Conservation (phyloP, 2,329 filamentous ascomycete genomes). For the Bipolaris cookei region DNA sequence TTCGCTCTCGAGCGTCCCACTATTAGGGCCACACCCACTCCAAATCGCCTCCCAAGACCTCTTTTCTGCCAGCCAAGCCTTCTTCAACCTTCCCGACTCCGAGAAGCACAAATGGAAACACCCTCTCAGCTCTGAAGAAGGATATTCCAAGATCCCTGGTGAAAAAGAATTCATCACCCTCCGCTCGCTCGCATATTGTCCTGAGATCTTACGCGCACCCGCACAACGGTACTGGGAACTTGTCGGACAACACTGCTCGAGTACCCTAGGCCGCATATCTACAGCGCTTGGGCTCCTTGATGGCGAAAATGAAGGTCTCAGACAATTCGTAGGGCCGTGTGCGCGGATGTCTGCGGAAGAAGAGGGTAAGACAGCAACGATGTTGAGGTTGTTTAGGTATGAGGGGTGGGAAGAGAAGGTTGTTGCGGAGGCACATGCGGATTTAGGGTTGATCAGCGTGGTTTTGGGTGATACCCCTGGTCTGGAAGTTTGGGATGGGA, state of each 20-base stretch:
- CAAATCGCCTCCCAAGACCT: constrained; percentile 39
- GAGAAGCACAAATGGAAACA: constrained; percentile 43
- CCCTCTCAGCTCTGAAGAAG: constrained; percentile 45
- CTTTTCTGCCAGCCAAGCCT: constrained; percentile 39
- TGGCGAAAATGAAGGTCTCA: constrained; percentile 23
- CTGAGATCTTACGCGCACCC: constrained; percentile 37
- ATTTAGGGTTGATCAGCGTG: constrained; percentile 44
- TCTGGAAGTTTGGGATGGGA: constrained; percentile 44
- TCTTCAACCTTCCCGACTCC: constrained; percentile 36
- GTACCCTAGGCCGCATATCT: constrained; percentile 33
- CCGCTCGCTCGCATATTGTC: constrained; percentile 40
- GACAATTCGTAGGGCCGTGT: constrained; percentile 38
- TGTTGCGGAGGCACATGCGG: constrained; percentile 47
- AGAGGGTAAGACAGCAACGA: constrained; percentile 40
- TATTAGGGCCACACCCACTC: constrained; percentile 34
- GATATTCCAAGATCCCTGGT: constrained; percentile 44
- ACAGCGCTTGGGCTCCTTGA: constrained; percentile 27
- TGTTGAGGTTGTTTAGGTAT: constrained; percentile 48
- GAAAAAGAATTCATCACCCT: constrained; percentile 51
- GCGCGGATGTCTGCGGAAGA: constrained; percentile 28
- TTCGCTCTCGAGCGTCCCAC: not conserved
- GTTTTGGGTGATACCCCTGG: constrained; percentile 48
- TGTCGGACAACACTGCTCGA: constrained; percentile 36
- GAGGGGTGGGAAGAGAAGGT: constrained; percentile 45
- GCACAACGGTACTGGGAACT: constrained; percentile 45